A percentile compares a stretch with the other conserved stretches of the same genome.
phyloP scores from a whole-genome alignment of 257 asterid species.

The Solanum chilense region DNA sequence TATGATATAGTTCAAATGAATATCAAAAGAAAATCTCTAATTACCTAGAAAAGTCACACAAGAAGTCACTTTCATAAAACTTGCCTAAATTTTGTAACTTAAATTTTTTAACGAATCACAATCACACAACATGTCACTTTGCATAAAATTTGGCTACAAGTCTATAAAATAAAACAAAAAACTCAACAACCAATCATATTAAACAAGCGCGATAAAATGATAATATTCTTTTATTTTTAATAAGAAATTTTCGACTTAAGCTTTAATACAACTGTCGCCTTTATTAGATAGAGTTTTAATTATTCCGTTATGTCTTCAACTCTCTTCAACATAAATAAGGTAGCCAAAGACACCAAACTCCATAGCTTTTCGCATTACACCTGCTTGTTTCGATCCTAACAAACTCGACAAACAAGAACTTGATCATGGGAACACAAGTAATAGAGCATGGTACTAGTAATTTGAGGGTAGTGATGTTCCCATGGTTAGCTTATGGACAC shows the following conservation, averaged over 20 bases:
- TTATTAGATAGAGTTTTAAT: not conserved
- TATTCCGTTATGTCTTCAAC: not conserved
- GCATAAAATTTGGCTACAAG: not conserved
- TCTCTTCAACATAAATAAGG: not conserved
- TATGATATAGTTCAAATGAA: not conserved
- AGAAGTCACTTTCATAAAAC: not conserved
- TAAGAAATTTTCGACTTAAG: not conserved
- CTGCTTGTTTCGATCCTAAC: too few species aligned
- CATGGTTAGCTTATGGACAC: conserved; percentile 57
- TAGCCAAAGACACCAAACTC: not conserved
- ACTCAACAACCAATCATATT: too few species aligned
- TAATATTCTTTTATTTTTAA: too few species aligned
- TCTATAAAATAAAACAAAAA: not conserved
- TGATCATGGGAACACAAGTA: conserved; percentile 8
- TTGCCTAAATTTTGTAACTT: not conserved
- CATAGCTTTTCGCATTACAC: too few species aligned
- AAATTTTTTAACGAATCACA: not conserved
- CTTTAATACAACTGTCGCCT: too few species aligned
- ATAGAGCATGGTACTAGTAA: not conserved
- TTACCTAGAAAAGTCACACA: not conserved
- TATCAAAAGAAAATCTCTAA: not conserved
- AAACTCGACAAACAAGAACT: not conserved
- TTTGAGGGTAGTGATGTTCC: conserved; percentile 25
- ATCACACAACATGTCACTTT: not conserved
- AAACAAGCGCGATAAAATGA: too few species aligned